phyloP scores from a whole-genome alignment of 768 basidiomycete species.

The Obba rivulosa region DNA sequence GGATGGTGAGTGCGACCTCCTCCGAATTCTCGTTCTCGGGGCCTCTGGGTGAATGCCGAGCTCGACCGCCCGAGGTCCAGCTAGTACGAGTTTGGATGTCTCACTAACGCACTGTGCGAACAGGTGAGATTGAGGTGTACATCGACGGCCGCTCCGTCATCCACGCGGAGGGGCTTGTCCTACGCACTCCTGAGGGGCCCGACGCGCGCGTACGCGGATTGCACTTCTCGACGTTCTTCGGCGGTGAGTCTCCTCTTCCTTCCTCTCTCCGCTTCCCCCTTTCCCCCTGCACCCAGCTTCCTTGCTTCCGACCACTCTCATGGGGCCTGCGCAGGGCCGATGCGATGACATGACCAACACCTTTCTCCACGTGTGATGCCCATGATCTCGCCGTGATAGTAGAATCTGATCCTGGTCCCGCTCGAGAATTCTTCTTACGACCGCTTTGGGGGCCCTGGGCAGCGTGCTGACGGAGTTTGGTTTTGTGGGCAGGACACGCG shows the following conservation, averaged over 20 bases:
- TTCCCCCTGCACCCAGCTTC: not conserved
- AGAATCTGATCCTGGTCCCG: no score
- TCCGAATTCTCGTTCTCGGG: not conserved
- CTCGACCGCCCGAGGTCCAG: no score
- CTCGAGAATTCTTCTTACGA: no score
- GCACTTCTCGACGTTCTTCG: constrained; percentile 78
- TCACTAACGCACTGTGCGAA: not conserved
- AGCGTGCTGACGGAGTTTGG: no score
- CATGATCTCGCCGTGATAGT: no score
- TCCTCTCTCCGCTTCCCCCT: not conserved
- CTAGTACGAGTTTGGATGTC: no score
- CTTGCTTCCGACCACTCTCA: constrained; percentile 58
- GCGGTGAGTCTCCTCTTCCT: constrained; percentile 40
- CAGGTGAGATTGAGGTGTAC: constrained; percentile 64
- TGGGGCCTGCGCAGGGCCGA: no score
- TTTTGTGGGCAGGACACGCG: constrained; percentile 48
- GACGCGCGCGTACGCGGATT: constrained; percentile 56
- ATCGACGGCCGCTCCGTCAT: constrained; percentile 59
- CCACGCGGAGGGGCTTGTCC: constrained; percentile 37
- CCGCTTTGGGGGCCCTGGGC: no score
- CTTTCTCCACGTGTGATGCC: no score
- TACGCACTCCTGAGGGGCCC: constrained; percentile 32
- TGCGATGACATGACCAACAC: no score
- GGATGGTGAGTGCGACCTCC: constrained; percentile 47
- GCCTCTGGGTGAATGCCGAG: not conserved